A percentile compares a stretch with the other conserved stretches of the same genome.
These are phyloP conservation scores for Escovopsis sp. DNA, from an alignment of 2,329 filamentous ascomycete species.

Conservation along the genomic window DNA sequence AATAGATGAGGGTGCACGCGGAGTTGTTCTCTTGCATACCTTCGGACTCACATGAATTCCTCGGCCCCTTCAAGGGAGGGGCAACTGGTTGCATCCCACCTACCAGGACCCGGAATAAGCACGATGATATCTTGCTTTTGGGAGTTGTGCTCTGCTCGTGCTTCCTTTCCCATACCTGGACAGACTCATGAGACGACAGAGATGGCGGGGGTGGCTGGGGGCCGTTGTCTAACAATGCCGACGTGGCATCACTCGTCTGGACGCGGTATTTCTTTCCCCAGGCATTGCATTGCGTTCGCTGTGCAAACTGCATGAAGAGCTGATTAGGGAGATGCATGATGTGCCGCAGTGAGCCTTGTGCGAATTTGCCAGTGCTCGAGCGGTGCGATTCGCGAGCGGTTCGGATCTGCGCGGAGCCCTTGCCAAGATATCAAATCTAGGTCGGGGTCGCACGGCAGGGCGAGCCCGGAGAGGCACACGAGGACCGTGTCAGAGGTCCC, in stretches of 20 bases:
- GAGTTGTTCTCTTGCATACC: conserved; percentile 15
- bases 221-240: conserved; percentile 4
- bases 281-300: conserved; percentile 2
- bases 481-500: not conserved
- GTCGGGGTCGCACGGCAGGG: not conserved
- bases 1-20: conserved; percentile 5
- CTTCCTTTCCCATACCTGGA: not conserved
- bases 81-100: conserved; percentile 1
- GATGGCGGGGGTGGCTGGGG: conserved; percentile 5
- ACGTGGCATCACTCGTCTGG: conserved; percentile 7
- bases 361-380: not conserved
- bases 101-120: not conserved
- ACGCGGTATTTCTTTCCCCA: not conserved
- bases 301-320: conserved; percentile 4
- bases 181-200: conserved; percentile 1
- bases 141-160: not conserved
- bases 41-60: conserved; percentile 20
- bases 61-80: not conserved
- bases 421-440: not conserved
- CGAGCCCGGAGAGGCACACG: not conserved
- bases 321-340: not conserved
- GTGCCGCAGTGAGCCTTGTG: not conserved
- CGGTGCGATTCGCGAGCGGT: not conserved
- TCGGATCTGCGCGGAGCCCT: not conserved
- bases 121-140: not conserved